Percentiles rank a stretch among this genome's conserved stretches.
phyloP scores from a whole-genome alignment of 2,329 filamentous ascomycete species.

The Sphaerulina vaccinii region DNA sequence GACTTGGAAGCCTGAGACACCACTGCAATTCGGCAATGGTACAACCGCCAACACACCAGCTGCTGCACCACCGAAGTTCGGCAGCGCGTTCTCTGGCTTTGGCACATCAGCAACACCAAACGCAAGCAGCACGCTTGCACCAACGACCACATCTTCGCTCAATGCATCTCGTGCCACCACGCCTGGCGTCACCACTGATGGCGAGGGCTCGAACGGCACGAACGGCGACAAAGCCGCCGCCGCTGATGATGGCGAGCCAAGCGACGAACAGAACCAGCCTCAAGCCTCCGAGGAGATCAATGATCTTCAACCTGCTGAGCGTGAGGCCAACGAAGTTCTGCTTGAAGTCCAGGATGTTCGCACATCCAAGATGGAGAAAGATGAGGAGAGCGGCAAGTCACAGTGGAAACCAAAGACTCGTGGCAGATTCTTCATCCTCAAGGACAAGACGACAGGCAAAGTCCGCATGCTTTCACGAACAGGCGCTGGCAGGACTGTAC shows the following conservation, averaged over 20 bases:
- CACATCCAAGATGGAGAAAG: slow-evolving; percentile 59
- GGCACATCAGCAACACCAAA: background rate
- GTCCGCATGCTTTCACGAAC: slow-evolving; percentile 69
- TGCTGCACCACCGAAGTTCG: slow-evolving; percentile 23
- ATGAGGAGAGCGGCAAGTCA: slow-evolving; percentile 53
- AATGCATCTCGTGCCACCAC: slow-evolving; percentile 47
- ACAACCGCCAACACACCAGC: slow-evolving; percentile 29
- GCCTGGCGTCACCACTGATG: slow-evolving; percentile 47
- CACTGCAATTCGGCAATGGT: slow-evolving; percentile 48
- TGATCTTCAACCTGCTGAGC: slow-evolving; percentile 61
- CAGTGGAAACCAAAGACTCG: slow-evolving; percentile 70
- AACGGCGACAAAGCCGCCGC: slow-evolving; percentile 29
- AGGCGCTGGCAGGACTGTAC: slow-evolving; percentile 18
- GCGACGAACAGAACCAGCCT: slow-evolving; percentile 28
- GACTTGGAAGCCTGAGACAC: slow-evolving; percentile 49
- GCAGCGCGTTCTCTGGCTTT: slow-evolving; percentile 7
- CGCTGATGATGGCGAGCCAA: slow-evolving; percentile 35
- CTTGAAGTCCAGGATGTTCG: slow-evolving; percentile 68
- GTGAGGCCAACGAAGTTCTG: slow-evolving; percentile 64
- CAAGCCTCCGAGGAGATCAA: slow-evolving; percentile 67
- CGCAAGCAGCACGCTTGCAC: slow-evolving; percentile 12
- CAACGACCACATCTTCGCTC: slow-evolving; percentile 35
- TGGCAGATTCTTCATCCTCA: slow-evolving; percentile 69
- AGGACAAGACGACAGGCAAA: slow-evolving; percentile 66
- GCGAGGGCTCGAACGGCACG: slow-evolving; percentile 33